Conservation (phyloP, 2,329 filamentous ascomycete genomes). For the Alternaria incomplexa region DNA sequence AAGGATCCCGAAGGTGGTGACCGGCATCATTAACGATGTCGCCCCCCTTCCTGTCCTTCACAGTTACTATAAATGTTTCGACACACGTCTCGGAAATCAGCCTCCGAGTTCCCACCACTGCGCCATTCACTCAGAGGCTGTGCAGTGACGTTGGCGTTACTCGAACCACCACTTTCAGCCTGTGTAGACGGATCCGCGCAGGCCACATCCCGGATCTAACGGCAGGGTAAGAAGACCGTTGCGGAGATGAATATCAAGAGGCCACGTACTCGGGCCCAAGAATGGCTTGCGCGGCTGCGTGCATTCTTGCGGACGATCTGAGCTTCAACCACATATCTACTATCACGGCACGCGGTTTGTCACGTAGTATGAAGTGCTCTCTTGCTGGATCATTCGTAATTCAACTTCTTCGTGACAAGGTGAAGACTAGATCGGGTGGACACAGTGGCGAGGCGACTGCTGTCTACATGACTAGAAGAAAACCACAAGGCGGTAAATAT, state of each 20-base stretch:
- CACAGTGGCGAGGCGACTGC: background rate
- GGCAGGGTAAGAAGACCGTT: slow-evolving; percentile 20
- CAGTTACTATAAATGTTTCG: slow-evolving; percentile 33
- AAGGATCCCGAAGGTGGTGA: slow-evolving; percentile 6
- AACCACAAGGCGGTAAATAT: background rate
- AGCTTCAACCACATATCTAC: background rate
- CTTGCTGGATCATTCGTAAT: background rate
- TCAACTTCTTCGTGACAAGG: background rate
- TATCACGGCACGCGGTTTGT: background rate
- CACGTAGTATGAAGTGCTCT: background rate
- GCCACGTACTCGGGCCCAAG: slow-evolving; percentile 14
- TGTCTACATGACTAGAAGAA: background rate
- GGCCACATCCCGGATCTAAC: slow-evolving; percentile 6
- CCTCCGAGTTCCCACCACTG: slow-evolving; percentile 19
- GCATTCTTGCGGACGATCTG: background rate
- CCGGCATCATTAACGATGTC: slow-evolving; percentile 14
- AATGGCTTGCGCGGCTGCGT: slow-evolving; percentile 19
- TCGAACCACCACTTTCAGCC: slow-evolving; percentile 25
- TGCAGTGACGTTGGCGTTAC: slow-evolving; percentile 25
- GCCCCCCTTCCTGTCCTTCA: slow-evolving; percentile 17
- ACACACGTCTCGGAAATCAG: slow-evolving; percentile 14
- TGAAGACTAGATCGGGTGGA: slow-evolving; percentile 4
- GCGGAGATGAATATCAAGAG: slow-evolving; percentile 13
- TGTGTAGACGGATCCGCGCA: slow-evolving; percentile 13
- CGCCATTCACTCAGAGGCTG: slow-evolving; percentile 31